phyloP scores from a whole-genome alignment of 768 basidiomycete species.

The Auriscalpium vulgare region DNA sequence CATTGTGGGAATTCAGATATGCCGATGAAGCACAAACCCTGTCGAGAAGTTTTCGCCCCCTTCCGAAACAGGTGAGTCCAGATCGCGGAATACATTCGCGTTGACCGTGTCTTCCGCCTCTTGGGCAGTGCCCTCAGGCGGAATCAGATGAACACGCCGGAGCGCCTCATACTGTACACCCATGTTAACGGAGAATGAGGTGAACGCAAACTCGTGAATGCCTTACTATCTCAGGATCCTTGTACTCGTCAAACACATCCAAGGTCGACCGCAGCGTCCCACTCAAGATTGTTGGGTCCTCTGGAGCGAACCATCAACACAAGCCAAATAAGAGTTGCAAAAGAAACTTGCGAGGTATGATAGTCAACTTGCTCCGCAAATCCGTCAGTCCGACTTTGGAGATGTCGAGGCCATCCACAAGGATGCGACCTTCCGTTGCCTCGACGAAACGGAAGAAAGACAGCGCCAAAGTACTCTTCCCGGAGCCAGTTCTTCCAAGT shows the following conservation, averaged over 20 bases:
- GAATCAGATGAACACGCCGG: conserved; percentile 77
- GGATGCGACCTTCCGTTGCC: conserved; percentile 64
- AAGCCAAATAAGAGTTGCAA: neutral
- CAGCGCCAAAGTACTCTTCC: conserved; percentile 76
- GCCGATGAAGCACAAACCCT: conserved; percentile 37
- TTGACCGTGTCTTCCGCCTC: conserved; percentile 48
- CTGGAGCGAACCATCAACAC: conserved; percentile 27
- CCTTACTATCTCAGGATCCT: conserved; percentile 73
- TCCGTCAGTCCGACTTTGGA: conserved; percentile 75
- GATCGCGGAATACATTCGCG: conserved; percentile 65
- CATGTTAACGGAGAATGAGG: conserved; percentile 1
- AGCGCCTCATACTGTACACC: conserved; percentile 63
- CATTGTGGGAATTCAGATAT: neutral
- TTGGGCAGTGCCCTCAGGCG: conserved; percentile 39
- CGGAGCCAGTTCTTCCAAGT: conserved; percentile 56
- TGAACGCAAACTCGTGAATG: neutral
- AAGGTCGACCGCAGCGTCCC: conserved; percentile 75
- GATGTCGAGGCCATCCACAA: conserved; percentile 76
- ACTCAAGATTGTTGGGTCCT: conserved; percentile 86
- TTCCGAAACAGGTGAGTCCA: conserved; percentile 71
- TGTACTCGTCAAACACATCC: conserved; percentile 82
- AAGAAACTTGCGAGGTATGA: conserved; percentile 54
- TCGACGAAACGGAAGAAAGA: conserved; percentile 92
- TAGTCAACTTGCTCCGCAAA: conserved; percentile 67
- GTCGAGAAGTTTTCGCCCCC: conserved; percentile 88